Percentiles rank a stretch among this genome's conserved stretches.
Evolutionary conservation across 208 protist species (phyloP).

Genomic region (Leishmania major): DNA sequence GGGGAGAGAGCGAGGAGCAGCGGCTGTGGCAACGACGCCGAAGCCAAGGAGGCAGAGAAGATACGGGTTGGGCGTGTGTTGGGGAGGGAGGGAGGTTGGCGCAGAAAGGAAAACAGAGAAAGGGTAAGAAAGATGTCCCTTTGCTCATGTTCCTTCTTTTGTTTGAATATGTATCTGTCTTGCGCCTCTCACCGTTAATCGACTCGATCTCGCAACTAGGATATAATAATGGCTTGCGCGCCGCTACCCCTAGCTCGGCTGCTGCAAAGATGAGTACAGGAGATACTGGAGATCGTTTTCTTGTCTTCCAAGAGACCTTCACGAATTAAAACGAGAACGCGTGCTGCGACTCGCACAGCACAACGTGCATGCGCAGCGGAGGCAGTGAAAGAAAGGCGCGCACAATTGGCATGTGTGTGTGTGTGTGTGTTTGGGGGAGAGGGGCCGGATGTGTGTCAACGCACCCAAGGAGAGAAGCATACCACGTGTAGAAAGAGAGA

Average conservation of each 20-base stretch:
- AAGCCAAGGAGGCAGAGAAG: background rate
- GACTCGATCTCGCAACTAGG: background rate
- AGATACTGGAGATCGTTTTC: background rate
- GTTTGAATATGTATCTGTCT: background rate
- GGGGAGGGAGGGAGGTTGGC: background rate
- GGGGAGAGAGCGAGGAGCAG: background rate
- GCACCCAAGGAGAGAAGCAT: background rate
- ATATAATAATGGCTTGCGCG: background rate
- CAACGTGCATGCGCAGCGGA: background rate
- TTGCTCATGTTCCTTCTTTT: background rate
- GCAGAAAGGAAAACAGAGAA: background rate
- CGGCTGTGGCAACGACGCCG: background rate
- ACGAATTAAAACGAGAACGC: background rate
- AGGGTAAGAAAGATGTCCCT: background rate
- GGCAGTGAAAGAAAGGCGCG: background rate
- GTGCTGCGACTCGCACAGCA: background rate
- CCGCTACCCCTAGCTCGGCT: background rate
- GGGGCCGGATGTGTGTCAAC: background rate
- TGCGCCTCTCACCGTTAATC: background rate
- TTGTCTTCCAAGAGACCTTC: background rate
- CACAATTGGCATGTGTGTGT: background rate
- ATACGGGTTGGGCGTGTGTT: background rate
- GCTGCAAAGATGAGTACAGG: background rate
- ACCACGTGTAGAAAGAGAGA: background rate
- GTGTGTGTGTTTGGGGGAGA: background rate